A percentile compares a stretch with the other conserved stretches of the same genome.
Evolutionary conservation across 1,284 basidiomycete genomes (phyloP).

Genomic region (Cutaneotrichosporon sp.): DNA sequence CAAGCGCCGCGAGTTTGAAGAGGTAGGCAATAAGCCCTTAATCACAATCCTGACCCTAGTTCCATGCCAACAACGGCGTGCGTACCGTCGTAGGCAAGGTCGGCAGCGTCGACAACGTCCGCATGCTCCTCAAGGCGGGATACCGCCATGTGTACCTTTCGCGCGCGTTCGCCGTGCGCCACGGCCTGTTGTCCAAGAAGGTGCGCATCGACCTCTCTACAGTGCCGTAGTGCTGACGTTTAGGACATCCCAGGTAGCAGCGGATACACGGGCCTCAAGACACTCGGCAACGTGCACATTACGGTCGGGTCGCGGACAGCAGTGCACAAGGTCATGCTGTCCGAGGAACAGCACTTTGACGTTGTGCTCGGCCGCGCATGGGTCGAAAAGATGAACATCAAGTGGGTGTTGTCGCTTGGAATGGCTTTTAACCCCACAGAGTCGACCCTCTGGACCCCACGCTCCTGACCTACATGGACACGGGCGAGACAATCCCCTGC

Average conservation of each 20-base stretch:
- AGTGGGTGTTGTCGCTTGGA: constrained; percentile 28
- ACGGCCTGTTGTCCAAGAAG: constrained; percentile 75
- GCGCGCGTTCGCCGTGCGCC: constrained; percentile 79
- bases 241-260: constrained; percentile 37
- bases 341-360: constrained; percentile 94
- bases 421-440: constrained; percentile 41
- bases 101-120: constrained; percentile 79
- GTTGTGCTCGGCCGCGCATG: constrained; percentile 91
- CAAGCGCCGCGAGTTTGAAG: constrained; percentile 34
- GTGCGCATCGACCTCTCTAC: too few species aligned
- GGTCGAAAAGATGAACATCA: constrained; percentile 83
- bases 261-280: constrained; percentile 47
- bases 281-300: constrained; percentile 68
- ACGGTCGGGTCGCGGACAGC: constrained; percentile 53
- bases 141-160: constrained; percentile 94
- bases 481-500: constrained; percentile 86
- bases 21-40: constrained; percentile 23
- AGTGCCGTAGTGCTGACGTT: constrained; percentile 12
- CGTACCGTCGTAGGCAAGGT: constrained; percentile 87
- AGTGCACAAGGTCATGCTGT: constrained; percentile 57
- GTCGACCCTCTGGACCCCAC: constrained; percentile 79
- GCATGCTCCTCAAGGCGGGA: constrained; percentile 90
- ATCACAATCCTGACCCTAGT: constrained; percentile 41
- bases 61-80: constrained; percentile 86
- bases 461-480: constrained; percentile 81